These are phyloP conservation scores for Fusarium begoniae DNA, from an alignment of 2,329 filamentous ascomycete species.

Conservation along the genomic window DNA sequence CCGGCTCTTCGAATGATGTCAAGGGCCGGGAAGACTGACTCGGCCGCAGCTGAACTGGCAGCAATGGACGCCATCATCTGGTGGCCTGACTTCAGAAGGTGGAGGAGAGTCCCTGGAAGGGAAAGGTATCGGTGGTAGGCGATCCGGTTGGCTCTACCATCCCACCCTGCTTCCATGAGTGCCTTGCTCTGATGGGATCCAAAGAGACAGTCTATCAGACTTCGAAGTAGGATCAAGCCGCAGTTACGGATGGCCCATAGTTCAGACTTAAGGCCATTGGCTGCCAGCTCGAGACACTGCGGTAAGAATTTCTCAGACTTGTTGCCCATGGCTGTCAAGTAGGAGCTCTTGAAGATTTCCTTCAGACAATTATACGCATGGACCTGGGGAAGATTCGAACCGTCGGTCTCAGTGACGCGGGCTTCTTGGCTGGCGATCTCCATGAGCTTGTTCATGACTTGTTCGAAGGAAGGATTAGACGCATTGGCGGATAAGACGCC, in stretches of 20 bases:
- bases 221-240: constrained; percentile 86
- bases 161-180: constrained; percentile 69
- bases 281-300: constrained; percentile 79
- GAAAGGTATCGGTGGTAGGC: constrained; percentile 75
- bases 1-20: constrained; percentile 80
- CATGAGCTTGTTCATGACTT: constrained; percentile 71
- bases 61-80: constrained; percentile 53
- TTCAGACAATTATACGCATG: constrained; percentile 95
- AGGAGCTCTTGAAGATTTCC: constrained; percentile 87
- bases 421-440: constrained; percentile 65
- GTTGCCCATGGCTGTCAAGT: constrained; percentile 75
- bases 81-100: constrained; percentile 66
- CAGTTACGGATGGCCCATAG: constrained; percentile 97
- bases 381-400: constrained; percentile 82
- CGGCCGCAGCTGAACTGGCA: constrained; percentile 56
- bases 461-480: constrained; percentile 67
- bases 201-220: constrained; percentile 81
- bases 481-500: constrained; percentile 78
- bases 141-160: constrained; percentile 70
- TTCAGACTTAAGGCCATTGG: constrained; percentile 78
- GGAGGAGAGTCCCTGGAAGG: constrained; percentile 70
- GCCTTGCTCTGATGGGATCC: constrained; percentile 78
- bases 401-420: constrained; percentile 65
- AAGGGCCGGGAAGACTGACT: constrained; percentile 84
- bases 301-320: constrained; percentile 79